Evolutionary conservation across 1,284 basidiomycete species (phyloP), one percentile per base, ranked within the genome.

Genomic region (Malassezia japonica): DNA sequence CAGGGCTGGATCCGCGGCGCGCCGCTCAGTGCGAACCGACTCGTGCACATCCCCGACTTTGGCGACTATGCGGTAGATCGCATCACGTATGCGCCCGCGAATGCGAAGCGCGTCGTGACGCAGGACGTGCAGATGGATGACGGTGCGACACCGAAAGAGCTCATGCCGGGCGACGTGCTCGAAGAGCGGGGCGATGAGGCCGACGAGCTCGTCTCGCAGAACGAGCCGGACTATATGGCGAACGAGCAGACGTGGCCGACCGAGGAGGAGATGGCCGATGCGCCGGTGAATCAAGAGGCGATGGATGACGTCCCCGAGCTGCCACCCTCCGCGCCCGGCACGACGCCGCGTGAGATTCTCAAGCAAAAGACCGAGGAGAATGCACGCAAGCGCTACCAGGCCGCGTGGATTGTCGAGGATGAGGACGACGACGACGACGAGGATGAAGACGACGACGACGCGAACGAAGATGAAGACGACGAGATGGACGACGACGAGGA

Each of bases 231-330:
- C 64, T 82, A 87, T 54, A 79, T 95, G 75, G 82, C 79, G 13
- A 92, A 92, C 68, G 92, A 98, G 69, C 92, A 98, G 75, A 98
- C 92, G 0, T 96, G 92, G 91, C 92, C 92, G 0, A 95, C 90
- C 0, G 90, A 96, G 71, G 92, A 96, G 62, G 92, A 96, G 73
- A 87, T 98, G 83, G 55, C 59, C 77, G 49, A 51, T 24, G 54
- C 50, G 27, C 38, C 39, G 15, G 38, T 23, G 16, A 23, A 21
- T 21, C 36, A 38, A 16, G 37, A 13, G 6, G 25, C 24, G 12
- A n/a, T 15, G 36, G 45, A 48, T 9, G 20, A 27, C 10, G 56
- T 46, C 9, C 54, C 46, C 12, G 56, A 56, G 21, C 57, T 59
- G 46, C 67, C 68, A 1, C 65, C 77, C 3, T 77, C 74, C 3